A percentile compares a stretch with the other conserved stretches of the same genome.
phyloP scores from a whole-genome alignment of 306 rosid species.

The Fagus sylvatica region DNA sequence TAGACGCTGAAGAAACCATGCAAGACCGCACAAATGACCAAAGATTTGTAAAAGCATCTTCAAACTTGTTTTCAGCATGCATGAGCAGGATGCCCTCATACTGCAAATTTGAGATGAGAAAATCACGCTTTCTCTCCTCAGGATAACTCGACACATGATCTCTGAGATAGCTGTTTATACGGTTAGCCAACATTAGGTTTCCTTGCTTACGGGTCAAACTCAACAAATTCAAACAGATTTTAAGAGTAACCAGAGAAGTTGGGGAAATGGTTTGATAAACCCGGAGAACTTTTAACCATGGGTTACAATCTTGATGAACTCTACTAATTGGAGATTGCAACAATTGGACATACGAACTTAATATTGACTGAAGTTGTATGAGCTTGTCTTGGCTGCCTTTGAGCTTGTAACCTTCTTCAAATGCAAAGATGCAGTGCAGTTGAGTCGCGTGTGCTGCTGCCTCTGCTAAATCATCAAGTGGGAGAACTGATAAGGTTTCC shows the following conservation, averaged over 20 bases:
- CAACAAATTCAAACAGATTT: slow-evolving; percentile 69
- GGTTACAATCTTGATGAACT: slow-evolving; percentile 78
- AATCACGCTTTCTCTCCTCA: slow-evolving; percentile 46
- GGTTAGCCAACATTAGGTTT: slow-evolving; percentile 73
- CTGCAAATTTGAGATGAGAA: slow-evolving; percentile 67
- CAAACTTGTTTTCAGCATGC: slow-evolving; percentile 82
- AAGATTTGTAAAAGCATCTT: slow-evolving; percentile 77
- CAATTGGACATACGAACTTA: slow-evolving; percentile 60
- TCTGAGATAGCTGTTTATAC: slow-evolving; percentile 54
- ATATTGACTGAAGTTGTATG: slow-evolving; percentile 46
- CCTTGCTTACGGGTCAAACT: slow-evolving; percentile 73
- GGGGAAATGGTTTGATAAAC: slow-evolving; percentile 76
- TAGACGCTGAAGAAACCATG: slow-evolving; percentile 58
- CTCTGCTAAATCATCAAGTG: slow-evolving; percentile 88
- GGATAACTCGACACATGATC: slow-evolving; percentile 54
- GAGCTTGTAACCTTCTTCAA: slow-evolving; percentile 75
- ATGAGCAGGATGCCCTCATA: slow-evolving; percentile 74
- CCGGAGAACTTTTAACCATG: slow-evolving; percentile 85
- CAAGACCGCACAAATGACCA: slow-evolving; percentile 77
- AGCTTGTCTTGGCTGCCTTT: slow-evolving; percentile 50
- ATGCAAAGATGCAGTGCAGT: slow-evolving; percentile 73
- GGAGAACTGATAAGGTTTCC: slow-evolving; percentile 71
- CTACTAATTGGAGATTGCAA: slow-evolving; percentile 57
- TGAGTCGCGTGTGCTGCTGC: slow-evolving; percentile 78
- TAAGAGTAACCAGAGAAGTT: slow-evolving; percentile 59